Percentiles rank a stretch among this genome's conserved stretches.
phyloP scores from a whole-genome alignment of 805 yeast species.

The Cyberlindnera xylosilytica region DNA sequence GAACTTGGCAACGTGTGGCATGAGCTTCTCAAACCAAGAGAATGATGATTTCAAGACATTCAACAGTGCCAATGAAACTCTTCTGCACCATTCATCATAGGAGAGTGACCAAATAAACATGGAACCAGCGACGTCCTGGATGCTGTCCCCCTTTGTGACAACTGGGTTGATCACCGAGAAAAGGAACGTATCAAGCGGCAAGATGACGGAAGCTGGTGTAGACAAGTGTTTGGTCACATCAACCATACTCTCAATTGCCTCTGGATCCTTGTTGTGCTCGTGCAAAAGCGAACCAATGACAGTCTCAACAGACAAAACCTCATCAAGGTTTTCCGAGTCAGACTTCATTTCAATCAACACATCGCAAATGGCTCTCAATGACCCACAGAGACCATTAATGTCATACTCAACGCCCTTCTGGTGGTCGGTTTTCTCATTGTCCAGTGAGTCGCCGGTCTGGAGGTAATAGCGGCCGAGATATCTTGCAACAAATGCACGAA shows the following conservation, averaged over 20 bases:
- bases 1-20: slow-evolving; percentile 9
- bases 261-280: slow-evolving; percentile 22
- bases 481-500: slow-evolving; percentile 17
- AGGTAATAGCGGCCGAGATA: slow-evolving; percentile 23
- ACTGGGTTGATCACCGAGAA: slow-evolving; percentile 14
- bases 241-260: slow-evolving; percentile 10
- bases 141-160: not conserved
- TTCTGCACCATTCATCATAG: slow-evolving; percentile 16
- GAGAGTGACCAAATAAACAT: not conserved
- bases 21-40: slow-evolving; percentile 5
- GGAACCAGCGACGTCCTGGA: not conserved
- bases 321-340: slow-evolving; percentile 8
- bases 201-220: slow-evolving; percentile 1
- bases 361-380: slow-evolving; percentile 29
- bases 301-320: slow-evolving; percentile 33
- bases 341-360: slow-evolving; percentile 23
- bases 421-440: slow-evolving; percentile 6
- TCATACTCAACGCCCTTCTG: slow-evolving; percentile 8
- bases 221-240: slow-evolving; percentile 18
- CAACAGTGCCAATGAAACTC: slow-evolving; percentile 11
- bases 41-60: not conserved
- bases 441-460: slow-evolving; percentile 18
- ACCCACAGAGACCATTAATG: slow-evolving; percentile 22
- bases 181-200: slow-evolving; percentile 17
- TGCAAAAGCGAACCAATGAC: slow-evolving; percentile 38